These are phyloP conservation scores for Poa annua DNA, from an alignment of 176 grass and related monocot species.

Conservation along the genomic window DNA sequence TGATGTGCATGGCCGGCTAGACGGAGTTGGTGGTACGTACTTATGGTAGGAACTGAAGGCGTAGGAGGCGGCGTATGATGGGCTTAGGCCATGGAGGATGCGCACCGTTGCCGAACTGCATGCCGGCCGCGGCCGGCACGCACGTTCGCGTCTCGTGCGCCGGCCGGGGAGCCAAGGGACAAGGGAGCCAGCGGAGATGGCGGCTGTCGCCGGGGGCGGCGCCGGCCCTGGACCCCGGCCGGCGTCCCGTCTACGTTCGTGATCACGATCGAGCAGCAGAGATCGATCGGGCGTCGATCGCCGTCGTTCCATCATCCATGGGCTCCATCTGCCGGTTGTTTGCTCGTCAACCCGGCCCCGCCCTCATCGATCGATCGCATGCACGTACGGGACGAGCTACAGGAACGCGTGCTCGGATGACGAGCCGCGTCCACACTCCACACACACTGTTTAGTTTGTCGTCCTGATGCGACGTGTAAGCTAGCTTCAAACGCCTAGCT, in stretches of 20 bases:
- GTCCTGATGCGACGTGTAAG: background rate
- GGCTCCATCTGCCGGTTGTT: slow-evolving; percentile 29
- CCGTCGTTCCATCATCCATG: background rate
- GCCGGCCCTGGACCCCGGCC: no score
- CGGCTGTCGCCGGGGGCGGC: background rate
- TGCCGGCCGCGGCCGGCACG: background rate
- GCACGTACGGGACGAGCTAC: no score
- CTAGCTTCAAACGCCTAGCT: background rate
- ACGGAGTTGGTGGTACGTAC: no score
- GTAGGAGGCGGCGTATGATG: background rate
- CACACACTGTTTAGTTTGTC: background rate
- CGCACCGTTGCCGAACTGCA: background rate
- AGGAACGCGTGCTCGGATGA: background rate
- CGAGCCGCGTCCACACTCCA: background rate
- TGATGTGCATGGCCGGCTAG: no score
- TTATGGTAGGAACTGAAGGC: background rate
- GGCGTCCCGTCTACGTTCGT: background rate
- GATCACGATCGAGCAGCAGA: background rate
- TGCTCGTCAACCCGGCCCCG: background rate
- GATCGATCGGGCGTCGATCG: background rate
- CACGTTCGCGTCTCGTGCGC: background rate
- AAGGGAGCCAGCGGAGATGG: background rate
- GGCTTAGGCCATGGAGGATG: background rate
- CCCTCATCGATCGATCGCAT: background rate
- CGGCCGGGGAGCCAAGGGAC: background rate